These are phyloP conservation scores for Aureococcus anophagefferens DNA, from an alignment of 108 stramenopile species.

Conservation along the genomic window DNA sequence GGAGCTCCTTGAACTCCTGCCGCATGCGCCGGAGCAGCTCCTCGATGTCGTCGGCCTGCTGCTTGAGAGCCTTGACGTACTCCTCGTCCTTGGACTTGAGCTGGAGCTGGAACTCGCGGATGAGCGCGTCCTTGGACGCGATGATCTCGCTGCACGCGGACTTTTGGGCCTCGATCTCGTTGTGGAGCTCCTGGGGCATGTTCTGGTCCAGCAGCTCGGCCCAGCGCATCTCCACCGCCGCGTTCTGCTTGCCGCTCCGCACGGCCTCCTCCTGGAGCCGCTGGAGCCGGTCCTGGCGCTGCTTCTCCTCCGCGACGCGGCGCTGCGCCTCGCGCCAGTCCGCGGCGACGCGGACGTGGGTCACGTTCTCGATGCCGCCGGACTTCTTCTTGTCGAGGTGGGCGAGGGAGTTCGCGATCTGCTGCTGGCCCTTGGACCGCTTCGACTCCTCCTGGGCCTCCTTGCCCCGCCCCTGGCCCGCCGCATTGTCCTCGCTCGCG, in stretches of 20 bases:
- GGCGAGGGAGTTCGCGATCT: slow-evolving; percentile 36
- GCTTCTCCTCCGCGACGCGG: slow-evolving; percentile 44
- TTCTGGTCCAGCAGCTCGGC: slow-evolving; percentile 48
- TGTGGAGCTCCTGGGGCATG: slow-evolving; percentile 51
- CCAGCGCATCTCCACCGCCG: slow-evolving; percentile 57
- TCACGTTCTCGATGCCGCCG: slow-evolving; percentile 37
- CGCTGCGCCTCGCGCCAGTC: slow-evolving; percentile 38
- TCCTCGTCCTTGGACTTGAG: slow-evolving; percentile 58
- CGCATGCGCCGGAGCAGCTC: slow-evolving; percentile 44
- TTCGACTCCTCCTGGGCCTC: slow-evolving; percentile 10
- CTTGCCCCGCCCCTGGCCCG: background rate
- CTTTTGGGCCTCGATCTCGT: slow-evolving; percentile 43
- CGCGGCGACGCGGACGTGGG: slow-evolving; percentile 41
- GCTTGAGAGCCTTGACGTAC: slow-evolving; percentile 55
- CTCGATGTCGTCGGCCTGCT: slow-evolving; percentile 52
- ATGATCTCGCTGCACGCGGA: slow-evolving; percentile 45
- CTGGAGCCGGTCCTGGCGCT: slow-evolving; percentile 44
- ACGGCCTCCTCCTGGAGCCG: slow-evolving; percentile 56
- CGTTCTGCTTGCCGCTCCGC: slow-evolving; percentile 45
- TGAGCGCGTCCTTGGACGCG: slow-evolving; percentile 47
- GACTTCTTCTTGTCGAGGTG: slow-evolving; percentile 46
- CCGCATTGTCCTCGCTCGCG: slow-evolving; percentile 14
- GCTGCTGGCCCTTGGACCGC: slow-evolving; percentile 13
- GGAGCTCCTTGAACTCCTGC: slow-evolving; percentile 44
- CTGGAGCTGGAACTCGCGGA: slow-evolving; percentile 50